Percentiles rank a stretch among this genome's conserved stretches.
phyloP scores from a whole-genome alignment of 2,329 filamentous ascomycete genomes.

The Talaromyces sp. region DNA sequence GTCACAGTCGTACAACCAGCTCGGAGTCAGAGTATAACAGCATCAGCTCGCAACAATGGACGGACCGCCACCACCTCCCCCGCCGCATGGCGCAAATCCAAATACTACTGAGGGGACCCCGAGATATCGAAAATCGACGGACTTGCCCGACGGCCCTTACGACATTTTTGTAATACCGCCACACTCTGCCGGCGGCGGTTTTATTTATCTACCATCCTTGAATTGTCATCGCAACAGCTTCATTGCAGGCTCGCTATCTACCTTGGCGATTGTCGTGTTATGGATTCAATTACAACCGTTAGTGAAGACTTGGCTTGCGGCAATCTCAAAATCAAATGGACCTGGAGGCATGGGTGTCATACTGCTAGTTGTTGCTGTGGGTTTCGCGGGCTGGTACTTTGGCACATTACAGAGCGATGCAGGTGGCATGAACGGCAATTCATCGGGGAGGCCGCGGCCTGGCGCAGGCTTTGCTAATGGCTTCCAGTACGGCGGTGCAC shows the following conservation, averaged over 20 bases:
- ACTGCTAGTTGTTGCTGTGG: conserved; percentile 69
- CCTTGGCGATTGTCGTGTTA: conserved; percentile 68
- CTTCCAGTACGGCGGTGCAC: conserved; percentile 22
- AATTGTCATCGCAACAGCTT: conserved; percentile 87
- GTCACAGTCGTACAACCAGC: conserved; percentile 9
- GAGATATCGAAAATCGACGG: conserved; percentile 46
- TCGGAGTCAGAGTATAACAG: conserved; percentile 1
- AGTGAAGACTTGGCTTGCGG: conserved; percentile 68
- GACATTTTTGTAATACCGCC: conserved; percentile 97
- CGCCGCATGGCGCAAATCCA: conserved; percentile 78
- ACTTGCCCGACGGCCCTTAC: conserved; percentile 83
- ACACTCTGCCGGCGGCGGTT: conserved; percentile 82
- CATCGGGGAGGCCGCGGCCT: conserved; percentile 17
- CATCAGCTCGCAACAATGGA: conserved; percentile 13
- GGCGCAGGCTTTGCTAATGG: conserved; percentile 33
- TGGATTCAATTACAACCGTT: conserved; percentile 71
- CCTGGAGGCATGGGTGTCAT: conserved; percentile 71
- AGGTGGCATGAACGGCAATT: conserved; percentile 20
- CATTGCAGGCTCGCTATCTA: conserved; percentile 76
- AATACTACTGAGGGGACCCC: conserved; percentile 57
- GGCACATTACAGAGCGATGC: conserved; percentile 62
- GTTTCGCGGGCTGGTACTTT: conserved; percentile 72
- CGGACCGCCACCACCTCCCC: conserved; percentile 65
- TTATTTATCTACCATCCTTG: conserved; percentile 89
- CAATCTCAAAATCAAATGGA: conserved; percentile 54